Conservation (phyloP, 192 early-diverging fungal genomes). For the Geosiphon pyriformis region DNA sequence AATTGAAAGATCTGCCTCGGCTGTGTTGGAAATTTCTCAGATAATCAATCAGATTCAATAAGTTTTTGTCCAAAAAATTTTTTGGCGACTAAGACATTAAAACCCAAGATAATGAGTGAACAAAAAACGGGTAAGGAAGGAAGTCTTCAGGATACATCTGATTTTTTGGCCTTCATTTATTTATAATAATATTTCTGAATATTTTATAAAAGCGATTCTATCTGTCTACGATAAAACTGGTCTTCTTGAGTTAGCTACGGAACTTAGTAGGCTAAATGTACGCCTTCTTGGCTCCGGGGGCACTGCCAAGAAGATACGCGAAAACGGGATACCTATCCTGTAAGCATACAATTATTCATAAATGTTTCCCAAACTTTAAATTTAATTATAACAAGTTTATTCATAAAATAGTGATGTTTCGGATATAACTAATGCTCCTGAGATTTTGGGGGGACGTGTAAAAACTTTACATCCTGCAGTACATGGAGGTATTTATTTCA, state of each 20-base stretch:
- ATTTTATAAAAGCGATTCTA: slow-evolving; percentile 65
- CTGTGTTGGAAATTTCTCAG: too few species aligned
- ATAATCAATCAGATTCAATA: slow-evolving; percentile 3
- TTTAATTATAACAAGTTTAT: slow-evolving; percentile 1
- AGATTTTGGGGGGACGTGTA: slow-evolving; percentile 98
- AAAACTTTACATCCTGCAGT: slow-evolving; percentile 99
- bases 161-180: too few species aligned
- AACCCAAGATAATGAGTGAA: not conserved
- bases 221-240: slow-evolving; percentile 98
- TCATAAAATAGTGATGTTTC: slow-evolving; percentile 78
- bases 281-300: slow-evolving; percentile 92
- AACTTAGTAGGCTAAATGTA: slow-evolving; percentile 68
- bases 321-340: slow-evolving; percentile 84
- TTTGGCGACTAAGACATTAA: too few species aligned
- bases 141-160: too few species aligned
- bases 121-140: slow-evolving; percentile 9
- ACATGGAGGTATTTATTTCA: slow-evolving; percentile 69
- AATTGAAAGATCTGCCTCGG: not conserved
- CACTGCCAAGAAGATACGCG: slow-evolving; percentile 85
- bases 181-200: too few species aligned
- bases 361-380: not conserved
- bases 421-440: slow-evolving; percentile 95
- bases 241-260: slow-evolving; percentile 82
- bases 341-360: slow-evolving; percentile 21
- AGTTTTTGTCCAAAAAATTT: not conserved